Conservation (phyloP, 306 rosid genomes). For the Datisca glomerata region DNA sequence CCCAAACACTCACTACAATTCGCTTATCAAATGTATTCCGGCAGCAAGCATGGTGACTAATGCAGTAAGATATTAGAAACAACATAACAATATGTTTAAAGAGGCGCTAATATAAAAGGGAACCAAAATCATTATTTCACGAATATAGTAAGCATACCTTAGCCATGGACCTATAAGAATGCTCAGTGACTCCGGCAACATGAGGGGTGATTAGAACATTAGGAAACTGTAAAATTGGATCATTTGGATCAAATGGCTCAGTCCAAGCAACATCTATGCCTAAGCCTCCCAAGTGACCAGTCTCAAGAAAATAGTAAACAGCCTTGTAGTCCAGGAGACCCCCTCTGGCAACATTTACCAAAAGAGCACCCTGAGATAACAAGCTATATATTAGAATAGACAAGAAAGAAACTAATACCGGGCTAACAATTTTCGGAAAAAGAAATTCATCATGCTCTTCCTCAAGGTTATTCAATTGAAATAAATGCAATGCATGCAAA, state of each 20-base stretch:
- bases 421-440: too few species aligned
- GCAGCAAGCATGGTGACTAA: too few species aligned
- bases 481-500: too few species aligned
- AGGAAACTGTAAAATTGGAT: slow-evolving; percentile 49
- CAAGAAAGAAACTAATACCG: neutral
- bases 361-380: slow-evolving; percentile 53
- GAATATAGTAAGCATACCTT: slow-evolving; percentile 34
- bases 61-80: too few species aligned
- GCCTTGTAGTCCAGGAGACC: slow-evolving; percentile 62
- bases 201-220: slow-evolving; percentile 83
- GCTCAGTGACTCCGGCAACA: slow-evolving; percentile 78
- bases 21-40: too few species aligned
- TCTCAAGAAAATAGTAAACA: slow-evolving; percentile 35
- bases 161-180: slow-evolving; percentile 72
- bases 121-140: too few species aligned
- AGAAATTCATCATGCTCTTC: too few species aligned
- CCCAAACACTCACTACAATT: too few species aligned
- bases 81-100: too few species aligned
- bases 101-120: too few species aligned
- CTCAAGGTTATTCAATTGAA: too few species aligned
- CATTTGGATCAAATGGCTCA: slow-evolving; percentile 75
- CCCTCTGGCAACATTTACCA: too few species aligned
- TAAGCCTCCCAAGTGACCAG: slow-evolving; percentile 75
- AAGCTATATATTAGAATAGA: neutral
- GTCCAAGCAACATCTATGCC: slow-evolving; percentile 89